phyloP scores from a whole-genome alignment of 108 stramenopile species.

The Mediolabrus comicus region DNA sequence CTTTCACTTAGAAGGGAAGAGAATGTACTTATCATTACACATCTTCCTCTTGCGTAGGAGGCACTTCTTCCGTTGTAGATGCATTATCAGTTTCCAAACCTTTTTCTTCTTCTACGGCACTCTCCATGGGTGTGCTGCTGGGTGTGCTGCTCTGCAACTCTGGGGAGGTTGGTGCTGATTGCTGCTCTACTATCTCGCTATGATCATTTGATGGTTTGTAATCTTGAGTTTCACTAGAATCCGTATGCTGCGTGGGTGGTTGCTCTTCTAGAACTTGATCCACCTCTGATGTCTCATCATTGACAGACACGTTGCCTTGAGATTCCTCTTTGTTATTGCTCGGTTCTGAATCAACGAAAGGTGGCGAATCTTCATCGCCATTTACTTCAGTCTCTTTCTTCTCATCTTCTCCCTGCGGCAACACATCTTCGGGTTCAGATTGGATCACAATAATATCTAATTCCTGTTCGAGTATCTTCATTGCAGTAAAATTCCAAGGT shows the following conservation, averaged over 20 bases:
- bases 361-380: not conserved
- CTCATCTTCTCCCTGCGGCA: conserved; percentile 8
- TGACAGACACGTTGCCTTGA: not conserved
- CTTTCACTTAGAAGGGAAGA: too few relatives aligned
- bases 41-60: not conserved
- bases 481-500: conserved; percentile 84
- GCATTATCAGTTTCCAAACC: not conserved
- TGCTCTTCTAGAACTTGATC: not conserved
- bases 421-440: not conserved
- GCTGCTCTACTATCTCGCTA: not conserved
- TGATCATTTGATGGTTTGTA: not conserved
- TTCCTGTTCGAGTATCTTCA: conserved; percentile 64
- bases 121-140: not conserved
- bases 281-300: not conserved
- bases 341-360: not conserved
- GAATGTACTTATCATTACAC: not conserved
- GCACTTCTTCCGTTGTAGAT: not conserved
- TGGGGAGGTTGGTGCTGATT: not conserved
- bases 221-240: not conserved
- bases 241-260: not conserved
- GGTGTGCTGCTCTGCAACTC: too few relatives aligned
- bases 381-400: conserved; percentile 31
- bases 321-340: conserved; percentile 13
- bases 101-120: not conserved
- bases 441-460: conserved; percentile 39